These are phyloP conservation scores for Conticribra guillardii DNA, from an alignment of 108 stramenopile genomes.

Conservation along the genomic window DNA sequence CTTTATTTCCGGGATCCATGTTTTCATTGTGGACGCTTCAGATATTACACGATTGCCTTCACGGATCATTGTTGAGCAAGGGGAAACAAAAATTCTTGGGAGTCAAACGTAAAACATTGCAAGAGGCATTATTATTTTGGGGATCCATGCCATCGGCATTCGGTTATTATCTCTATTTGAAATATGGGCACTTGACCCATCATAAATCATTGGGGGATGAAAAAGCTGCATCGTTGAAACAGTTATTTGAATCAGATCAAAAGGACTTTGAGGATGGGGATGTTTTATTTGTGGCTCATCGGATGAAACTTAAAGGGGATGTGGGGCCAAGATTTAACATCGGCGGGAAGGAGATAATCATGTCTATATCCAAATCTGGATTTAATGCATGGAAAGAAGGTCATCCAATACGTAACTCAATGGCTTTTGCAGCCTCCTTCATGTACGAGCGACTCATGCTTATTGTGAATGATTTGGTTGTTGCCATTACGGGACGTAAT, in stretches of 20 bases:
- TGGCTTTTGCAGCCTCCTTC: constrained; percentile 62
- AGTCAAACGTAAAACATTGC: constrained; percentile 48
- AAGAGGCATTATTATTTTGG: constrained; percentile 64
- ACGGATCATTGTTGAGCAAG: constrained; percentile 66
- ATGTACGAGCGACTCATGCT: constrained; percentile 71
- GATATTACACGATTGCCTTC: constrained; percentile 71
- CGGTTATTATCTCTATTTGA: constrained; percentile 79
- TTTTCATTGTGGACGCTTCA: constrained; percentile 79
- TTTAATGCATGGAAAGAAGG: constrained; percentile 61
- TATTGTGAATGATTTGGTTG: constrained; percentile 70
- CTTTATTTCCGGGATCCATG: constrained; percentile 72
- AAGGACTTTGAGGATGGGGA: constrained; percentile 83
- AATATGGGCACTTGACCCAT: constrained; percentile 79
- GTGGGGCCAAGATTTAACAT: constrained; percentile 60
- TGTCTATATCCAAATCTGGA: constrained; percentile 72
- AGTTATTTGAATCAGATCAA: constrained; percentile 67
- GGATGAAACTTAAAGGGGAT: constrained; percentile 77
- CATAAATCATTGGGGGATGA: constrained; percentile 69
- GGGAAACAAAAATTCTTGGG: constrained; percentile 5
- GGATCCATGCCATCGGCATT: constrained; percentile 75
- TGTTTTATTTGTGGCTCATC: constrained; percentile 79
- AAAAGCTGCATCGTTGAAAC: constrained; percentile 45
- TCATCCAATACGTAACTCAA: constrained; percentile 52
- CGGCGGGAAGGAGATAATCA: constrained; percentile 37
- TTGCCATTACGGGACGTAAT: constrained; percentile 67